Evolutionary conservation across 495 filamentous ascomycete species (phyloP).

Genomic region (Aspergillus olivimuriae): DNA sequence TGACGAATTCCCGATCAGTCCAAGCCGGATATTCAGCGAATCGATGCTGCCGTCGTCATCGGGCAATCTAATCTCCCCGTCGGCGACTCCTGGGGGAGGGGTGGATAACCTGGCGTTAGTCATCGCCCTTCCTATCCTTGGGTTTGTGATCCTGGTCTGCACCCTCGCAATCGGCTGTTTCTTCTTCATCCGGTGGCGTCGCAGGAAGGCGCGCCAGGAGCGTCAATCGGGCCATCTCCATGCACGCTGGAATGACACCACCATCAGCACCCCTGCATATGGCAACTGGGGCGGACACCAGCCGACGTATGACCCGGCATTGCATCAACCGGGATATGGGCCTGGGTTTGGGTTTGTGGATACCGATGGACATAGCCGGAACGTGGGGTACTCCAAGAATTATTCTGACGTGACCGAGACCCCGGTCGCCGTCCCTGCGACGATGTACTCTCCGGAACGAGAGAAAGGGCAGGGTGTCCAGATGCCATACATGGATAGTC

Average conservation of each 20-base stretch:
- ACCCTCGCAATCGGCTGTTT: constrained; percentile 24
- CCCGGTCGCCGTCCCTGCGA: background rate
- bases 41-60: constrained; percentile 33
- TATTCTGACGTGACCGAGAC: background rate
- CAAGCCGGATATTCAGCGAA: constrained; percentile 39
- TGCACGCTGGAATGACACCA: constrained; percentile 24
- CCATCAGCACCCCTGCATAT: constrained; percentile 15
- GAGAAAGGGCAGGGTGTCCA: background rate
- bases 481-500: background rate
- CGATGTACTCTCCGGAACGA: constrained; percentile 1
- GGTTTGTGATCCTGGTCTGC: constrained; percentile 30
- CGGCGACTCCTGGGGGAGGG: constrained; percentile 12
- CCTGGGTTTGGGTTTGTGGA: constrained; percentile 18
- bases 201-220: constrained; percentile 21
- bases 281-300: constrained; percentile 17
- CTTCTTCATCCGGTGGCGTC: constrained; percentile 34
- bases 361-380: constrained; percentile 15
- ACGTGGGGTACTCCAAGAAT: constrained; percentile 10
- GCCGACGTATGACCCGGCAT: constrained; percentile 2
- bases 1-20: constrained; percentile 32
- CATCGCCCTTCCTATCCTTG: constrained; percentile 41
- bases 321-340: constrained; percentile 12
- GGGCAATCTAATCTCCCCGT: constrained; percentile 18
- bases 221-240: constrained; percentile 19
- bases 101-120: constrained; percentile 36